Conservation (phyloP, 1,284 basidiomycete genomes). For the Trametes hirsuta region DNA sequence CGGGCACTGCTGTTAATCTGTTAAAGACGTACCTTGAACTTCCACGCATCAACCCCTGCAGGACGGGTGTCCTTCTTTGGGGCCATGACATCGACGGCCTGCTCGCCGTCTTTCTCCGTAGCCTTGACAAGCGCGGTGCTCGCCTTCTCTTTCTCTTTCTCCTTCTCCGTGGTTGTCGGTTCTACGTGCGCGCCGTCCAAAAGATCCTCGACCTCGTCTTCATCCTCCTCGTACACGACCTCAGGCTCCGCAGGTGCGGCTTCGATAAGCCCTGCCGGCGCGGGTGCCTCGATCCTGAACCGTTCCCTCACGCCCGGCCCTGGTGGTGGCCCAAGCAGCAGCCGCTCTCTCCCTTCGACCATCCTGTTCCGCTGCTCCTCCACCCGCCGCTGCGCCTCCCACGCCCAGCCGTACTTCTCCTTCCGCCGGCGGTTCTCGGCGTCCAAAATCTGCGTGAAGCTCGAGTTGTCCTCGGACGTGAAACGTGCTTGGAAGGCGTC, state of each 20-base stretch:
- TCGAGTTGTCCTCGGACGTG: slow-evolving; percentile 95
- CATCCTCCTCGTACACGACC: slow-evolving; percentile 31
- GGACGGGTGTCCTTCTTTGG: slow-evolving; percentile 70
- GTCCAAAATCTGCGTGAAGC: slow-evolving; percentile 88
- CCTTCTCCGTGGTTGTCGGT: slow-evolving; percentile 26
- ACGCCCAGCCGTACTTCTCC: slow-evolving; percentile 87
- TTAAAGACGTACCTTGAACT: slow-evolving; percentile 72
- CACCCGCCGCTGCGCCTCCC: slow-evolving; percentile 83
- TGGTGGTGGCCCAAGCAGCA: slow-evolving; percentile 68
- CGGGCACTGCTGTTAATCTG: neutral
- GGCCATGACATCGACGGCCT: slow-evolving; percentile 69
- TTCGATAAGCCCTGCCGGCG: slow-evolving; percentile 52
- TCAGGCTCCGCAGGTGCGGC: slow-evolving; percentile 40
- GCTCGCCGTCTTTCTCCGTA: slow-evolving; percentile 35
- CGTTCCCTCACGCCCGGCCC: slow-evolving; percentile 68
- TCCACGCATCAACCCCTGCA: slow-evolving; percentile 82
- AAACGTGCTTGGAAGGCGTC: slow-evolving; percentile 89
- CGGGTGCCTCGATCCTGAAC: slow-evolving; percentile 63
- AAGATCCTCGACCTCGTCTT: slow-evolving; percentile 28
- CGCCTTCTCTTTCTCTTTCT: slow-evolving; percentile 18
- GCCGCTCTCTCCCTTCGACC: slow-evolving; percentile 65
- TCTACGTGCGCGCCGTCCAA: slow-evolving; percentile 13
- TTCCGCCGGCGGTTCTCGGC: slow-evolving; percentile 83
- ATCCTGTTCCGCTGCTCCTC: slow-evolving; percentile 65
- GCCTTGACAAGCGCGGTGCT: slow-evolving; percentile 23